Base-by-base conservation (phyloP, 305 asterid genomes). In the Fraxinus baroniana region DNA sequence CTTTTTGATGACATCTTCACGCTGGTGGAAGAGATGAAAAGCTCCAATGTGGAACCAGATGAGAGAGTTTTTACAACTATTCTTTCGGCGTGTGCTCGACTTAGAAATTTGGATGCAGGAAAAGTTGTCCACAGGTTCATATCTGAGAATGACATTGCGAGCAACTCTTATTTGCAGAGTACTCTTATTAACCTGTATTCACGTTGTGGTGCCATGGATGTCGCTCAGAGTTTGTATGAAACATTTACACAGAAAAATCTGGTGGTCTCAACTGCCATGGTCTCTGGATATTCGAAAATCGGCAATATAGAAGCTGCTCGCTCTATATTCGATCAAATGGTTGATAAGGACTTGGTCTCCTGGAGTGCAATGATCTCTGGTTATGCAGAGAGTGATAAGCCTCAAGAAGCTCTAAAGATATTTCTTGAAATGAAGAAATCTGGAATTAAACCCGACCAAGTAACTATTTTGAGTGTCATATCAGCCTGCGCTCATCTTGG, bases 321-420 rank as follows among this genome's bases (percentile, higher is more conserved):
- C 20, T 70, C 78, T 60, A 83, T 95, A 80, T 95, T 93, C 78
- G 86, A 91, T 84, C 86, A 82, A 84, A 91, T 88, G 84, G 82
- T 66, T 2, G 84, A 89, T 22, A 92, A 89, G 80, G 98, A 92
- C 87, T 83, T 93, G 82, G 86, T 95, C 41, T 93, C 97, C 82
- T 95, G 98, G 97, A 93, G 97, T 81, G 96, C 98, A 3, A 92
- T 95, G 97, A 91, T 95, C 75, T 87, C 94, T 73, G 92, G 97
- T 30, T 95, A 91, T 86, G 97, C 97, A 44, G 89, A 89, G 85
- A 91, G 95, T 10, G 90, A 84, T 57, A 86, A 72, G 74, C 95
- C 98, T 68, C 91, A 89, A 82, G 95, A 93, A 86, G 95, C 91
- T 52, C 90, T 93, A 10, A 84, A 86, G 76, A 83, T 95, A 84